Base-by-base conservation (phyloP, 306 rosid species). In the Dalbergia cultrata region DNA sequence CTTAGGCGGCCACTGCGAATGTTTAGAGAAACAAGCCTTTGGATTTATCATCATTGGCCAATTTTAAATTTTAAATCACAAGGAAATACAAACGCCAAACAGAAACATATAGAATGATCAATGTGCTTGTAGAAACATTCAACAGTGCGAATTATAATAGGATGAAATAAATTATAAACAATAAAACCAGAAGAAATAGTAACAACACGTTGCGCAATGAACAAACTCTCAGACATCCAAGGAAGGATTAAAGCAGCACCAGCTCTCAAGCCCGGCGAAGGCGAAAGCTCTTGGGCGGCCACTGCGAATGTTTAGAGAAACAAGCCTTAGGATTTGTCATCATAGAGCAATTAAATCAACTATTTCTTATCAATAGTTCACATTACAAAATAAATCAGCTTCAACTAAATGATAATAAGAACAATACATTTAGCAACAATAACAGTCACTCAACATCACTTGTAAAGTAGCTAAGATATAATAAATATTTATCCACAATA, bases 251-350 rank as follows among this genome's bases (percentile, higher is more conserved):
- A 0, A 76, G 21, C 83, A 81, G 80, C 86, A 85, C 1, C 3
- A 81, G 59, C 84, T 85, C 88, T 85, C 86, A 67, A 85, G 86
- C 88, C 83, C 4, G 72, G 88, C 83, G 59, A 78, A 72, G 84
- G 83, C 77, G 74, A 85, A 76, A 81, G 88, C 69, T 72, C 87
- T 81, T 47, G 41, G 85, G 49, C 88, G 81, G 88, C 86, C 85
- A 84, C 88, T 81, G 88, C 83, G 81, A 84, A 84, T 84, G 87
- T 84, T 75, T 75, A 26, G 87, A 81, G 85, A 85, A 85, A 85
- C 85, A 83, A 83, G 83, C 83, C 76, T 78, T 74, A 21, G 43
- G 37, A 44, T 49, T 33, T 79, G 1, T 84, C 87, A 75, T 84
- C 87, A 75, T 21, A 1, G 84, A 37, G 22, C 34, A 57, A 0